Conservation (phyloP, 306 rosid species). For the Rosa persica region DNA sequence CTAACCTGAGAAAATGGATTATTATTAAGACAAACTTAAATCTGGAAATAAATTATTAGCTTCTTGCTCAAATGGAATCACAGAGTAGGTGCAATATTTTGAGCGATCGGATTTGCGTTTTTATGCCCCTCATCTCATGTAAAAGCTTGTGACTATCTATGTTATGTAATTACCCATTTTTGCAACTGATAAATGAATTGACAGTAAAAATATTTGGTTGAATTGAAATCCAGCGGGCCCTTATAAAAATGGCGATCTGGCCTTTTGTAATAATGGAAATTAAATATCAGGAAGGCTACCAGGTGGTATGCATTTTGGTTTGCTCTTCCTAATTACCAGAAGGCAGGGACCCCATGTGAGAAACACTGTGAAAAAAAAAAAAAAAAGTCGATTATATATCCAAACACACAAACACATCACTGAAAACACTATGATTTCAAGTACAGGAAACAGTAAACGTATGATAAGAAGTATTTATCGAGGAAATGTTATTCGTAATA, state of each 20-base stretch:
- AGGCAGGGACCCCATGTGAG: neutral
- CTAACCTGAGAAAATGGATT: neutral
- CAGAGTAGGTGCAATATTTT: neutral
- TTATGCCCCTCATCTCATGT: neutral
- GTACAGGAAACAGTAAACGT: no score
- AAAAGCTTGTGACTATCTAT: neutral
- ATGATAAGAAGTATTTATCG: no score
- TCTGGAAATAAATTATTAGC: neutral
- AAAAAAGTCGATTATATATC: no score
- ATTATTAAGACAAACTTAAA: neutral
- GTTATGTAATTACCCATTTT: neutral
- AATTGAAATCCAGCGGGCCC: neutral
- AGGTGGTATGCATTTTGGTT: neutral
- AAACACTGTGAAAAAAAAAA: no score
- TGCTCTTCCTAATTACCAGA: neutral
- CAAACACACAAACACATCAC: no score
- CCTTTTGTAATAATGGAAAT: neutral
- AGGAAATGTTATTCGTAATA: no score
- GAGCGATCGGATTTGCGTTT: neutral
- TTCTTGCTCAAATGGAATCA: neutral
- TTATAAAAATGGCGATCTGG: neutral
- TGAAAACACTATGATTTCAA: no score
- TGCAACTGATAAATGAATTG: neutral
- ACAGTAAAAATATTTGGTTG: neutral
- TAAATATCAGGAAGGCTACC: neutral